Base-by-base conservation (phyloP, 176 grass and related monocot species). In the Phoenix dactylifera region DNA sequence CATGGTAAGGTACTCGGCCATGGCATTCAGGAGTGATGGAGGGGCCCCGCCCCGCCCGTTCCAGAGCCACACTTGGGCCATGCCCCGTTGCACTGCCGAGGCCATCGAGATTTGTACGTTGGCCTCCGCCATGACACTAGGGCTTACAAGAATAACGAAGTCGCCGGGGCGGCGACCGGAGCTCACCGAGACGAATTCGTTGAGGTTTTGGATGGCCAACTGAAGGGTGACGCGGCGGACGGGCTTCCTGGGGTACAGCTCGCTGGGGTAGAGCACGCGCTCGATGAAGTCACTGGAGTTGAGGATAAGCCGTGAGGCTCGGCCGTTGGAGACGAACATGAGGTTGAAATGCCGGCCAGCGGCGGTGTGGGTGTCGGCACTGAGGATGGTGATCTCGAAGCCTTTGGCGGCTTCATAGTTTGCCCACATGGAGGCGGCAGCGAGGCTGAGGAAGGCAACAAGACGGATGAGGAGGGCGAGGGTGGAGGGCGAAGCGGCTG, bases 111-210 rank as follows among this genome's bases (percentile, higher is more conserved):
- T 51, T 4, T 25, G 49, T 4, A 14, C 61, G 30, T 70, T 50
- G 15, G 49, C n/a, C 20, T 16, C 3, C 23, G 29, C 49, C 69
- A 88, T 57, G 54, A 95, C 69, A 1, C 44, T 7, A 0, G 85
- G 82, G 39, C 66, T 95, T 52, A 86, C 22, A 4, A 74, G 52
- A 1, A 95, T 69, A 49, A 83, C 73, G 77, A 82, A 95, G 58
- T 76, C 69, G 0, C 58, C 73, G 0, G 17, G 49, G 10, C 7
- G 4, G 6, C 35, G 57, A 24, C 26, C 55, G 0, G 39, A 9
- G 53, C 54, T 9, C 4, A 80, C 52, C 4, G 60, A 57, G 18
- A 66, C 78, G 6, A 52, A 32, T 18, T 22, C 24, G 24, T 72
- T 75, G 49, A 80, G 65, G 72, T 86, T 80, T 49, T 6, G 12